Base-by-base conservation (phyloP, 306 rosid species). In the Fagus sylvatica region DNA sequence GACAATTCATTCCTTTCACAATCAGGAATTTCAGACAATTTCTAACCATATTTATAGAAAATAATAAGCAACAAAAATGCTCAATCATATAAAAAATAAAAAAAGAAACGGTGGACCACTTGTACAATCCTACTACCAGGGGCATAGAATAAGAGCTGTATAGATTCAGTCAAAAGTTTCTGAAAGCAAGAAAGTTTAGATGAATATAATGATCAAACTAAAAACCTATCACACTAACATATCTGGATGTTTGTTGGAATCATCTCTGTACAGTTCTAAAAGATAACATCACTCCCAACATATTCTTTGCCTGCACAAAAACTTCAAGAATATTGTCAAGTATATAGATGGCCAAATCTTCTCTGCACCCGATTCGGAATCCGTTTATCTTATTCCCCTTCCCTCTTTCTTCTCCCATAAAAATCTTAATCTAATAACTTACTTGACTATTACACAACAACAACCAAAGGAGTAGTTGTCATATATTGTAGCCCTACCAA, bases 401-500 rank as follows among this genome's bases (percentile, higher is more conserved):
- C 11, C 4, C 69, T 48, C 46, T 73, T 37, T 68, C 42, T 61
- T 72, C 54, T 71, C 74, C 70, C 76, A 57, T 53, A 69, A 78
- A 74, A 70, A 73, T 33, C 67, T 49, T 42, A 64, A 51, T 68
- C 78, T 43, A 65, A 51, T 79, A 74, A 79, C 74, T 80, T 80
- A 80, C 66, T 80, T 22, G 74, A 76, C 8, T 73, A 43, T 80
- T 53, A 82, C 61, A 22, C 51, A 80, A 43, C 43, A 74, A 51
- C 16, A 72, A 40, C 54, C 79, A 64, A 60, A 78, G 16, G 42
- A 7, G 53, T 53, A 73, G 64, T 43, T 66, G 48, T 76, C 71
- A 75, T 42, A 30, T 78, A 70, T 51, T 69, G 2, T 11, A 78
- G 22, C 72, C 75, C 81, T 83, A 75, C 73, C 85, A 78, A 78